phyloP scores from a whole-genome alignment of 2,329 filamentous ascomycete species.

The Atkinsonella hypoxylon region DNA sequence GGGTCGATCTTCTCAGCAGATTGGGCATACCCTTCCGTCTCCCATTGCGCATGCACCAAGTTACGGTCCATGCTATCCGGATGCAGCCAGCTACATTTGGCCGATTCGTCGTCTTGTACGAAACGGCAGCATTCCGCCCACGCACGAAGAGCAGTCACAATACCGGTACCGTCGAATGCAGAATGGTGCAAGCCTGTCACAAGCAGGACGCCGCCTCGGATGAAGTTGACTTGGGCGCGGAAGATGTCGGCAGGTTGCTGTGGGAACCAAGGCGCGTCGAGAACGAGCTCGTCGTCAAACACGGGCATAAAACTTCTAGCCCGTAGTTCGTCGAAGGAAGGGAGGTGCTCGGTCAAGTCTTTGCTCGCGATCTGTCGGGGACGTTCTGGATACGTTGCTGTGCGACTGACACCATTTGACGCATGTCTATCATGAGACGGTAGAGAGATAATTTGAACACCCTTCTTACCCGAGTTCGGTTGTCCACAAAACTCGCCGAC shows the following conservation, averaged over 20 bases:
- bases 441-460: neutral
- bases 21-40: slow-evolving; percentile 10
- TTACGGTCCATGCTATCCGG: slow-evolving; percentile 20
- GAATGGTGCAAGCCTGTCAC: slow-evolving; percentile 15
- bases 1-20: slow-evolving; percentile 15
- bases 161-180: slow-evolving; percentile 18
- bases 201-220: slow-evolving; percentile 19
- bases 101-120: slow-evolving; percentile 14
- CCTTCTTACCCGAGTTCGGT: neutral
- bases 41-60: slow-evolving; percentile 4
- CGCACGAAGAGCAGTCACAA: slow-evolving; percentile 15
- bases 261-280: slow-evolving; percentile 13
- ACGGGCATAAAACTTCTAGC: slow-evolving; percentile 14
- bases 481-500: neutral
- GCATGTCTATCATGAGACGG: neutral
- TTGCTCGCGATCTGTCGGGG: slow-evolving; percentile 13
- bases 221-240: slow-evolving; percentile 19
- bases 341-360: slow-evolving; percentile 15
- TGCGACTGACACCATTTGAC: neutral
- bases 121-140: slow-evolving; percentile 21
- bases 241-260: slow-evolving; percentile 18
- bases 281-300: slow-evolving; percentile 16
- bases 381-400: neutral
- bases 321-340: slow-evolving; percentile 15
- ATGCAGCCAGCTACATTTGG: slow-evolving; percentile 16